Conservation (phyloP, 768 basidiomycete genomes). For the Naganishia friedmannii region DNA sequence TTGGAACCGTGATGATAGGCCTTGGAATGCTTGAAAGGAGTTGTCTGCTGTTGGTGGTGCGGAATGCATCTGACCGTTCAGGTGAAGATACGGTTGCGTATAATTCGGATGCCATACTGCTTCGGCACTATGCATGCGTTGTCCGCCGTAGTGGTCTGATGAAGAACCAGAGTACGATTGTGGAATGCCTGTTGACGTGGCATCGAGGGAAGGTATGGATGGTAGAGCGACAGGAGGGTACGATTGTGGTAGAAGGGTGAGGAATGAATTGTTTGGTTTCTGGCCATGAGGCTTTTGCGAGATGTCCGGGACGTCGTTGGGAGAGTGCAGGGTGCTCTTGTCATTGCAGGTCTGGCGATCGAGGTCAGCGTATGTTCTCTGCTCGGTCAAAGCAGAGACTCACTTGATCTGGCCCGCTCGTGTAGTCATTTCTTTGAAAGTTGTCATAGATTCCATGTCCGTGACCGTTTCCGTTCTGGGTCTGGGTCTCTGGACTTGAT, state of each 20-base stretch:
- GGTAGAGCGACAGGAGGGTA: not conserved
- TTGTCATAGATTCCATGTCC: not conserved
- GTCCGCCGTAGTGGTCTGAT: not conserved
- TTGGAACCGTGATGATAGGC: not conserved
- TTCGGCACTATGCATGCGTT: not conserved
- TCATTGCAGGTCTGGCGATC: not conserved
- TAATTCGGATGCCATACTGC: not conserved
- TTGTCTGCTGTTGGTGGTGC: not conserved
- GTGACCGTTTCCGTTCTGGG: not conserved
- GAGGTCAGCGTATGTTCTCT: not conserved
- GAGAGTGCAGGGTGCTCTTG: not conserved
- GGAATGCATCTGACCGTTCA: slow-evolving; percentile 7
- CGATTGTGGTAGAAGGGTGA: not conserved
- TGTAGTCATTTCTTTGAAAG: not conserved
- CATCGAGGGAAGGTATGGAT: not conserved
- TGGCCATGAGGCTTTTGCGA: not conserved
- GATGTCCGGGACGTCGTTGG: not conserved
- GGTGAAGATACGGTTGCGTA: not conserved
- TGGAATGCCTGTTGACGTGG: not conserved
- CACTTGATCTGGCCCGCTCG: not conserved
- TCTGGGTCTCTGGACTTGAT: not conserved
- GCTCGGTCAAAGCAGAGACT: not conserved
- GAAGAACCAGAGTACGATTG: not conserved
- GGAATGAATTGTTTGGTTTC: slow-evolving; percentile 1
- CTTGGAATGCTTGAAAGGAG: slow-evolving; percentile 6